phyloP scores from a whole-genome alignment of 1,139 yeast species.

The Suhomyces taliae region DNA sequence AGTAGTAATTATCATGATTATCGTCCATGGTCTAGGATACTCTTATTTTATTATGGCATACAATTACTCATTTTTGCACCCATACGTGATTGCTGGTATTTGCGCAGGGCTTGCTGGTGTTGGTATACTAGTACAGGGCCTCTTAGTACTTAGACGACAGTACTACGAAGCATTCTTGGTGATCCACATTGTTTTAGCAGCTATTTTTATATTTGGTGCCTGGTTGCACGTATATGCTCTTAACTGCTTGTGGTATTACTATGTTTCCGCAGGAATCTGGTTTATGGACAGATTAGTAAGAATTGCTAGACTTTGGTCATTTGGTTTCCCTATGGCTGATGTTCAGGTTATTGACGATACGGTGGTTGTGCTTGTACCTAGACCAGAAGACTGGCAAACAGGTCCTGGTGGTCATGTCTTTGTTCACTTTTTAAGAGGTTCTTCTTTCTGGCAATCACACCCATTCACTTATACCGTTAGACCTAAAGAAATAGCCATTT shows the following conservation, averaged over 20 bases:
- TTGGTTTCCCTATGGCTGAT: slow-evolving; percentile 42
- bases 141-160: slow-evolving; percentile 39
- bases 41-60: slow-evolving; percentile 13
- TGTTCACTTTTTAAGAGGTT: slow-evolving; percentile 51
- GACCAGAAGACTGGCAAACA: slow-evolving; percentile 43
- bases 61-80: slow-evolving; percentile 14
- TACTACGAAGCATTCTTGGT: slow-evolving; percentile 46
- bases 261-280: slow-evolving; percentile 46
- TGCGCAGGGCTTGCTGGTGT: slow-evolving; percentile 33
- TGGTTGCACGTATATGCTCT: slow-evolving; percentile 41
- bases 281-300: slow-evolving; percentile 42
- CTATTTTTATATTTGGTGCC: slow-evolving; percentile 40
- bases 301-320: slow-evolving; percentile 29
- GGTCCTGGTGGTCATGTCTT: slow-evolving; percentile 67
- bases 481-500: slow-evolving; percentile 31
- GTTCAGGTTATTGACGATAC: slow-evolving; percentile 40
- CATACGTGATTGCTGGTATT: slow-evolving; percentile 30
- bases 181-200: slow-evolving; percentile 44
- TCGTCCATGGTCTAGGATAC: slow-evolving; percentile 43
- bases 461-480: slow-evolving; percentile 60
- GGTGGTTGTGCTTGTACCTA: slow-evolving; percentile 40
- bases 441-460: slow-evolving; percentile 70
- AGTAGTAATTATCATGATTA: slow-evolving; percentile 37
- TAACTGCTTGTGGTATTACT: slow-evolving; percentile 41
- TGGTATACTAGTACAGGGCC: slow-evolving; percentile 35